Conservation (phyloP, 2,329 filamentous ascomycete genomes). For the Aureobasidium sp. region DNA sequence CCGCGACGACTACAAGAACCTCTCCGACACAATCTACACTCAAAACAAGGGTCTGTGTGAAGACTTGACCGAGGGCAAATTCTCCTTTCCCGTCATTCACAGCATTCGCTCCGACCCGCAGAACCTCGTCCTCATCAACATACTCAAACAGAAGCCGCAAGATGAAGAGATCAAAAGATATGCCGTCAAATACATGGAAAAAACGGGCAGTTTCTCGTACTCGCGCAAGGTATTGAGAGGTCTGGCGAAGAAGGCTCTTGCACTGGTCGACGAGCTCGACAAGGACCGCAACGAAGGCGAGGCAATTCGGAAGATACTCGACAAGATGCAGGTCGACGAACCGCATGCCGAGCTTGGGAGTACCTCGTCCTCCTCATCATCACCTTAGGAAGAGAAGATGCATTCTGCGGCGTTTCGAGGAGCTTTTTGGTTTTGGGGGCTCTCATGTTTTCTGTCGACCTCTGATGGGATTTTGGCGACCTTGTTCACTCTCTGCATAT, state of each 20-base stretch:
- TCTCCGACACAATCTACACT: conserved; percentile 55
- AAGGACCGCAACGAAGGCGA: conserved; percentile 28
- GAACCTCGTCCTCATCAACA: conserved; percentile 78
- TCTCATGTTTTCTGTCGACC: background rate
- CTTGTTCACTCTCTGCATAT: background rate
- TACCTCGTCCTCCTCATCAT: background rate
- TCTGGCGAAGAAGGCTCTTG: conserved; percentile 34
- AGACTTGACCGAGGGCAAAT: conserved; percentile 94
- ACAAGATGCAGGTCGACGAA: conserved; percentile 29
- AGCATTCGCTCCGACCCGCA: conserved; percentile 68
- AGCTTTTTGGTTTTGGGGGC: background rate
- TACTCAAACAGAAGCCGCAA: conserved; percentile 78
- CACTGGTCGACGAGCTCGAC: conserved; percentile 35
- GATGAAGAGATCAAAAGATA: conserved; percentile 87
- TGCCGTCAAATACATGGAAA: conserved; percentile 83
- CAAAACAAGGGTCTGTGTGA: conserved; percentile 90
- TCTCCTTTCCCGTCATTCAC: conserved; percentile 92
- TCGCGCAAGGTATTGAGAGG: conserved; percentile 52
- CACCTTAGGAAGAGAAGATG: background rate
- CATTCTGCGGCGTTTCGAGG: background rate
- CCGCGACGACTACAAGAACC: conserved; percentile 87
- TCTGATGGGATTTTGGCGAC: background rate
- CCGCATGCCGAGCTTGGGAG: background rate
- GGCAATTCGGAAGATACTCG: conserved; percentile 32
- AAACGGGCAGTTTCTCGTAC: conserved; percentile 82